Conservation (phyloP, 2,329 filamentous ascomycete species). For the Amylocarpus encephaloides region DNA sequence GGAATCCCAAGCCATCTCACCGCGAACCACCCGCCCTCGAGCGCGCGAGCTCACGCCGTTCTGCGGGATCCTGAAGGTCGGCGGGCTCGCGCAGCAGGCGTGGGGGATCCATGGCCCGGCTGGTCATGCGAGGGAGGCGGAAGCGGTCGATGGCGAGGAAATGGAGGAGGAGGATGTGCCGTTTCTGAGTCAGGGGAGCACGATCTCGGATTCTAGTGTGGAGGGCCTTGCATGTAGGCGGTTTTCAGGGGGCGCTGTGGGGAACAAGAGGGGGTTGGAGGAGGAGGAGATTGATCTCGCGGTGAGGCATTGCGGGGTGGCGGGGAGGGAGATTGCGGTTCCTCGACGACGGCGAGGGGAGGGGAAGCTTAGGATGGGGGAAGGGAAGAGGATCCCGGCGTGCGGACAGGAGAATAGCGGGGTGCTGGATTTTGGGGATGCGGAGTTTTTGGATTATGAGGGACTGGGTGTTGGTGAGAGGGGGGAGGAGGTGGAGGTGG, state of each 20-base stretch:
- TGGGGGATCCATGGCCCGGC: constrained; percentile 15
- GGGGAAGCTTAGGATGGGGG: constrained; percentile 17
- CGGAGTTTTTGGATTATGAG: constrained; percentile 52
- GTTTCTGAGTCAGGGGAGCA: constrained; percentile 25
- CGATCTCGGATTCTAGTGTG: constrained; percentile 14
- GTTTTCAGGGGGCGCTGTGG: neutral
- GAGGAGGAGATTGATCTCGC: constrained; percentile 21
- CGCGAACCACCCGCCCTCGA: constrained; percentile 23
- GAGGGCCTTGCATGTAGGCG: neutral
- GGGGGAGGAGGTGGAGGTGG: constrained; percentile 29
- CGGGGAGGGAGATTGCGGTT: constrained; percentile 22
- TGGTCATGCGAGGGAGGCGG: constrained; percentile 35
- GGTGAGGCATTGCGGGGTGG: constrained; percentile 19
- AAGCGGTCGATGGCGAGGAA: constrained; percentile 37
- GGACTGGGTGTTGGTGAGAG: constrained; percentile 9
- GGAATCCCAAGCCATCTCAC: constrained; percentile 8
- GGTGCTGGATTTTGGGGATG: constrained; percentile 56
- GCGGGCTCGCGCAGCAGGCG: constrained; percentile 52
- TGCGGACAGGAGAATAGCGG: constrained; percentile 40
- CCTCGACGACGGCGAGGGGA: constrained; percentile 21
- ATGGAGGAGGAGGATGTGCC: constrained; percentile 26
- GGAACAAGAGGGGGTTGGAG: constrained; percentile 25
- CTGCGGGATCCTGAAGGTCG: constrained; percentile 72
- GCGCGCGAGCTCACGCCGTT: constrained; percentile 67
- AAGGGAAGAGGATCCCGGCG: neutral